These are phyloP conservation scores for Xylariaceae sp. DNA, from an alignment of 2,329 filamentous ascomycete genomes.

Conservation along the genomic window DNA sequence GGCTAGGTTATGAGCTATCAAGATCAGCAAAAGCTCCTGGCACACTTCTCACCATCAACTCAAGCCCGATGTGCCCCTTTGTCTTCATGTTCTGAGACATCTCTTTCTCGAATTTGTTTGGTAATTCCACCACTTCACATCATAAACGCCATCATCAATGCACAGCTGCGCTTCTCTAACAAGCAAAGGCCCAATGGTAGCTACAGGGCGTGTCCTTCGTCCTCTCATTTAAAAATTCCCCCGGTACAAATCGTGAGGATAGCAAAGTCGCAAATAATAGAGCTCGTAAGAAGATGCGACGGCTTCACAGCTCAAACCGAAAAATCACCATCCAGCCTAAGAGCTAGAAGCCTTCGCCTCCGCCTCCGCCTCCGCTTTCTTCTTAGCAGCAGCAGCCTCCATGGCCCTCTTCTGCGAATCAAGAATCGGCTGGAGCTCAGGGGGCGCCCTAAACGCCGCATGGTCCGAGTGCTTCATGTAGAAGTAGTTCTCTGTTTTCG, in stretches of 20 bases:
- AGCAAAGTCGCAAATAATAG: not conserved
- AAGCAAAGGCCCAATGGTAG: not conserved
- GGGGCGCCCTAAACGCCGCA: slow-evolving; percentile 67
- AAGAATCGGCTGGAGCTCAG: slow-evolving; percentile 52
- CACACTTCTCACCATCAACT: not conserved
- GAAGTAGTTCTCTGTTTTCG: slow-evolving; percentile 66
- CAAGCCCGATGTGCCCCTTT: not conserved
- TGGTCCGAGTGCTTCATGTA: slow-evolving; percentile 92
- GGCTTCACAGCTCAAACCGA: not conserved
- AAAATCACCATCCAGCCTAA: slow-evolving; percentile 17
- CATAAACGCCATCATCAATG: slow-evolving; percentile 16
- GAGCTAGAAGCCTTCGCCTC: slow-evolving; percentile 21
- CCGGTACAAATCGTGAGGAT: not conserved
- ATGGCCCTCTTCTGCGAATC: slow-evolving; percentile 51
- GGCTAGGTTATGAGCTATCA: not conserved
- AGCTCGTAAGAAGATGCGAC: not conserved
- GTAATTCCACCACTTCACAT: not conserved
- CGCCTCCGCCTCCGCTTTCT: slow-evolving; percentile 6
- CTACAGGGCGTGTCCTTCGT: not conserved
- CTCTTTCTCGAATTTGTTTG: slow-evolving; percentile 3
- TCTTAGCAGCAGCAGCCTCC: slow-evolving; percentile 33
- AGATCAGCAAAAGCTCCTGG: not conserved
- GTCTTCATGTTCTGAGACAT: not conserved
- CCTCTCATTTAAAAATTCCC: not conserved
- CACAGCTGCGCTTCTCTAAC: slow-evolving; percentile 13